These are phyloP conservation scores for Henckelia pumila DNA, from an alignment of 257 asterid species.

Conservation along the genomic window DNA sequence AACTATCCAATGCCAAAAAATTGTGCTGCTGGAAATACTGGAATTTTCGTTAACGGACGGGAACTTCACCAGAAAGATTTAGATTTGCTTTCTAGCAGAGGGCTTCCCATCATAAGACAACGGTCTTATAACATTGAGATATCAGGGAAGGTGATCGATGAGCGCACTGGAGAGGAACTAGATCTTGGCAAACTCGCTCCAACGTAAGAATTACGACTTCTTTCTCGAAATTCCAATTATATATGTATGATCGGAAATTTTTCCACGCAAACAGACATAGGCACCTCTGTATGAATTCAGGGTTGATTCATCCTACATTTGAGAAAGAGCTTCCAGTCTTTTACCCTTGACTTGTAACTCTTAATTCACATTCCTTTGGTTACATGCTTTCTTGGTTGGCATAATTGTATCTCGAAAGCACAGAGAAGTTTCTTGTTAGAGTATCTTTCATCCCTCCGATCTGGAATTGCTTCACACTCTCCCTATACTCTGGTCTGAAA, in stretches of 20 bases:
- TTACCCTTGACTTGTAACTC: background rate
- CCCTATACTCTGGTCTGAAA: background rate
- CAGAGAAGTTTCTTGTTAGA: background rate
- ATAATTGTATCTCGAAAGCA: too few relatives aligned
- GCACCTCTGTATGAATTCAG: background rate
- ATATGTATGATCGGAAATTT: background rate
- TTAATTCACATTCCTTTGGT: background rate
- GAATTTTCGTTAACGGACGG: constrained; percentile 77
- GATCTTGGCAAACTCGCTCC: constrained; percentile 98
- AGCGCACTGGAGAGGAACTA: constrained; percentile 76
- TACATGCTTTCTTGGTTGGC: background rate
- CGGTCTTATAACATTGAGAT: constrained; percentile 70
- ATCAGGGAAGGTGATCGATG: constrained; percentile 78
- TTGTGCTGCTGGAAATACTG: constrained; percentile 86
- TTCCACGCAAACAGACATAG: background rate
- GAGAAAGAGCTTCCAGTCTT: background rate
- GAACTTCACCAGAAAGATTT: constrained; percentile 86
- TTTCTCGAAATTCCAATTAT: background rate
- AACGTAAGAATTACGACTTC: constrained; percentile 54
- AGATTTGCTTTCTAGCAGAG: constrained; percentile 74
- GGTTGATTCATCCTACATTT: background rate
- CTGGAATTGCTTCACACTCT: too few relatives aligned
- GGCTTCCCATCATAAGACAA: constrained; percentile 62
- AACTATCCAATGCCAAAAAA: constrained; percentile 60
- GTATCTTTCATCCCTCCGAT: background rate